Evolutionary conservation across 176 grass and related monocot genomes (phyloP), one percentile per base, ranked within the genome.

Genomic region (Calamus simplicifolius): DNA sequence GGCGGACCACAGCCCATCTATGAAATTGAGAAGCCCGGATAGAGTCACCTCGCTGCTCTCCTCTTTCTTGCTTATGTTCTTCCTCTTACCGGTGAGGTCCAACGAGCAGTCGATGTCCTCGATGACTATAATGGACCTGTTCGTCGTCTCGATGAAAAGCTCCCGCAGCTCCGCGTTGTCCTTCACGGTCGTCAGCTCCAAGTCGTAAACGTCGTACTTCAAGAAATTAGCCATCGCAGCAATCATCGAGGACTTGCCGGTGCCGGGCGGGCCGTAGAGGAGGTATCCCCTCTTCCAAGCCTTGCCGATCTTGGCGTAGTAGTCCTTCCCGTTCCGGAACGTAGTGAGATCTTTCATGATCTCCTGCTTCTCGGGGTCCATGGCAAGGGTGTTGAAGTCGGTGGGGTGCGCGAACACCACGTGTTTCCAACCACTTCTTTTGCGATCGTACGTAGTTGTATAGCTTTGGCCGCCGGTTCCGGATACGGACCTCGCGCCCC

Each of bases 351-450:
- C 88, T 4, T 80, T 75, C 3, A 80, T 3, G 69, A 91, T 48
- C 25, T 57, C 76, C 4, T 76, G 57, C 56, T 91, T 86, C 4
- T 77, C 48, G 0, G 76, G 88, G 26, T 87, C 76, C 83, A 92
- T 93, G 62, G 83, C 74, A 15, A 93, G 59, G 1, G 77, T 93
- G 48, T 69, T 23, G 71, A 93, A 93, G 0, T 48, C 84, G 0
- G 83, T 62, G 2, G 88, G 83, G 66, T 93, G 88, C 76, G 87
- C 82, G 65, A 92, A 87, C 2, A 64, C 51, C 1, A 92, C 76
- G 3, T 87, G 88, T 52, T 64, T 87, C 88, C 83, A 92, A 1
- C n/a, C n/a, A n/a, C n/a, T n/a, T n/a, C n/a, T n/a, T n/a, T n/a
- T n/a, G n/a, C n/a, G n/a, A 64, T 52, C 52, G 72, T 77, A 21